Evolutionary conservation across 2,329 filamentous ascomycete species (phyloP).

Genomic region (Davidsoniella eucalypti): DNA sequence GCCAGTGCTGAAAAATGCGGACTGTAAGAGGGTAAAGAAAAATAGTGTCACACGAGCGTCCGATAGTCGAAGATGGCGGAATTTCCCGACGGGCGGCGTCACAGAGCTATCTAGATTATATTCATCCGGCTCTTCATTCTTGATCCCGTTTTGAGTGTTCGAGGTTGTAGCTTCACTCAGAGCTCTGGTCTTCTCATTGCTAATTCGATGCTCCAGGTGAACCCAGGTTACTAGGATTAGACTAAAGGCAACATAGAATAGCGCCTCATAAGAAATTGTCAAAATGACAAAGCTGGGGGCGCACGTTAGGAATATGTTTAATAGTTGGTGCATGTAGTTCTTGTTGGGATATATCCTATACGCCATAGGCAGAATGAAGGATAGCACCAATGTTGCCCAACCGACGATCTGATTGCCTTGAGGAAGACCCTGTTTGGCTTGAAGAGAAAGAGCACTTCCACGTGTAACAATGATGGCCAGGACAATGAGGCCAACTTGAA

Average conservation of each 20-base stretch:
- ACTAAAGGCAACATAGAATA: constrained; percentile 89
- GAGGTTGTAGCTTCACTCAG: neutral
- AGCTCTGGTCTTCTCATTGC: neutral
- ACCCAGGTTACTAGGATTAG: constrained; percentile 76
- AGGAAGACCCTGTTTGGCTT: constrained; percentile 71
- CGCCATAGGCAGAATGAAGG: constrained; percentile 63
- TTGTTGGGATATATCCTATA: constrained; percentile 66
- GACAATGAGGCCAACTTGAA: constrained; percentile 63
- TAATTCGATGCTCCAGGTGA: constrained; percentile 57
- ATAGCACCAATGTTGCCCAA: constrained; percentile 61
- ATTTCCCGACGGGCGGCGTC: constrained; percentile 16
- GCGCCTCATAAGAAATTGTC: constrained; percentile 89
- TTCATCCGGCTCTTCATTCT: constrained; percentile 5
- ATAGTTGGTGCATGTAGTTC: constrained; percentile 78
- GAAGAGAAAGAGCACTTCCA: constrained; percentile 69
- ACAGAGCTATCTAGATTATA: constrained; percentile 12
- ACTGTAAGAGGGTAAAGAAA: constrained; percentile 88
- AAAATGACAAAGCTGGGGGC: constrained; percentile 89
- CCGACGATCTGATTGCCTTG: constrained; percentile 76
- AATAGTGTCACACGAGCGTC: constrained; percentile 83
- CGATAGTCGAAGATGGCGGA: constrained; percentile 57
- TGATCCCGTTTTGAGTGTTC: neutral
- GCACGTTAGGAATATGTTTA: constrained; percentile 82
- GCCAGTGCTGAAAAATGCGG: constrained; percentile 90
- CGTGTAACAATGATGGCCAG: constrained; percentile 75